Conservation (phyloP, 192 early-diverging fungal species). For the Funneliformis mosseae region DNA sequence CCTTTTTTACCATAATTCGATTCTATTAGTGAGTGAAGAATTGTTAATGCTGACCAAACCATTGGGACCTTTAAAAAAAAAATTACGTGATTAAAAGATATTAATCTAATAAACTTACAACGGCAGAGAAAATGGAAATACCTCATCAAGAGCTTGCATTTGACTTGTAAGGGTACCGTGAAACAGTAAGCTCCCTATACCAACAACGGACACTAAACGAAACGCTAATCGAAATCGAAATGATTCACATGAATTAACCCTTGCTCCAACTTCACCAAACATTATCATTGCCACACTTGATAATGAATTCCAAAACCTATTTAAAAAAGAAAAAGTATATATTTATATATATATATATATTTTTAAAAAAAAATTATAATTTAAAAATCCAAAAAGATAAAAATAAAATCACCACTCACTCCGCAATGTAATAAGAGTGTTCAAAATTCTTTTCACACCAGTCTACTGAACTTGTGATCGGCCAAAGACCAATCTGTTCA, state of each 20-base stretch:
- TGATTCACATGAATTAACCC: slow-evolving; percentile 46
- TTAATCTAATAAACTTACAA: slow-evolving; percentile 42
- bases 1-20: slow-evolving; percentile 46
- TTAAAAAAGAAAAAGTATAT: background rate
- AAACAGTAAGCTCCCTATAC: slow-evolving; percentile 76
- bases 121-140: slow-evolving; percentile 53
- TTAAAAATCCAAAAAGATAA: background rate
- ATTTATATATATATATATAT: no score
- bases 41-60: slow-evolving; percentile 40
- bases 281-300: slow-evolving; percentile 70
- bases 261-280: slow-evolving; percentile 58
- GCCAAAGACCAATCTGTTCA: slow-evolving; percentile 37
- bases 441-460: slow-evolving; percentile 58
- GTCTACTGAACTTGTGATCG: slow-evolving; percentile 43
- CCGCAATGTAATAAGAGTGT: slow-evolving; percentile 54
- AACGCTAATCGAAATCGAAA: slow-evolving; percentile 57
- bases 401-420: slow-evolving; percentile 37
- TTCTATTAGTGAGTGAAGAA: slow-evolving; percentile 47
- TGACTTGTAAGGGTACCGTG: slow-evolving; percentile 72
- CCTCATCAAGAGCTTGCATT: slow-evolving; percentile 71
- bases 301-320: slow-evolving; percentile 57
- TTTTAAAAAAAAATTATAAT: no score
- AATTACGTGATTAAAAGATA: no score
- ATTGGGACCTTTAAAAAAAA: slow-evolving; percentile 35
- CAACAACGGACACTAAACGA: slow-evolving; percentile 68